Evolutionary conservation across 768 basidiomycete species (phyloP), one percentile per base, ranked within the genome.

Genomic region (Russula ochroleuca): DNA sequence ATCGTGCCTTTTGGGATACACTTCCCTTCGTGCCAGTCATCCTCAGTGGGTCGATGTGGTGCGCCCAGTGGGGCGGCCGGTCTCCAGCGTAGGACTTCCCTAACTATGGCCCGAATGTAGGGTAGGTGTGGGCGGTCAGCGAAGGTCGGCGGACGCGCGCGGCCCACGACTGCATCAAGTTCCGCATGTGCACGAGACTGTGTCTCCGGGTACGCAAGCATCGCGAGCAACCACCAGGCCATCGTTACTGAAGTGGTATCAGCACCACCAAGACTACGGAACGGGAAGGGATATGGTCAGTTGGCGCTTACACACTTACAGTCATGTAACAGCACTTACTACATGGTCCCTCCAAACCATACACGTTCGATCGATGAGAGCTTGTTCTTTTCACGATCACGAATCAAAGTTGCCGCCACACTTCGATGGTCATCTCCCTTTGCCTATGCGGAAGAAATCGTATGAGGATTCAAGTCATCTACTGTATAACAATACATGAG

Each of bases 1-100:
- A 75, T 69, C 2, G 75, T 74, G 15, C 75, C 77, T 25, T 70
- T 72, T 13, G 62, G 62, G 33, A 63, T 63, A 37, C 52, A 63
- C 58, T 31, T 53, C 13, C 58, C 62, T 38, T 61, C 31, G 9
- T 63, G 61, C 62, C 62, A 63, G 23, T 61, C 62, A 15, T 63
- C 58, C 35, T 60, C 50, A 0, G 33, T 38, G 23, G 50, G n/a
- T 17, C 4, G 33, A 25, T 63, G 62, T 6, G 45, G 43, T 4
- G 45, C 0, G 14, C 33, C 43, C 1, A 51, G 13, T 7, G 54
- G 57, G 15, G 9, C 13, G 5, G 40, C 2, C 3, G 31, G 3
- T 5, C 40, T 2, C 62, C 58, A 63, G 25, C 58, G 62, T 2
- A 60, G 13, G 4, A 7, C 2, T 13, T 63, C 62, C 35, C 48